Evolutionary conservation across 2,329 filamentous ascomycete genomes (phyloP), one percentile per base, ranked within the genome.

Genomic region (Coleophoma cylindrospora): DNA sequence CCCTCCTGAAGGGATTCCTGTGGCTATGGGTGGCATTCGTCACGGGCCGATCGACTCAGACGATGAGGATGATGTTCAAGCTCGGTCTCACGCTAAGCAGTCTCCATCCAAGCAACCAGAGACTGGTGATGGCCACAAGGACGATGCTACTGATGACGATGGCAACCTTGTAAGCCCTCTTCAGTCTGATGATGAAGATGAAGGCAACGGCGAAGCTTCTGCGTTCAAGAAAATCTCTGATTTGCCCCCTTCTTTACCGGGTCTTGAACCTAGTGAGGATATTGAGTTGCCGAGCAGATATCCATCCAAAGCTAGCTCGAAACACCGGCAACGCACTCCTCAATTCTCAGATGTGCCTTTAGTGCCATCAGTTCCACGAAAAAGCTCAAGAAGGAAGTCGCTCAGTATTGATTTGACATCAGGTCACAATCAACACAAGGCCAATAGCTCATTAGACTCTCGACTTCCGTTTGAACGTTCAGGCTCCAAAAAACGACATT

Each of bases 11-110:
- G 83, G 82, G 2, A 81, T 84, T 36, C 83, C 83, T 4, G 80
- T 86, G 10, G 81, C 81, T 12, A 59, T 54, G 13, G 63, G 59
- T 46, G 59, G 54, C 13, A 43, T 62, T 40, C 45, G 64, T 36
- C 19, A 82, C 80, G 75, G 77, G 1, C 81, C 82, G 0, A 84
- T 84, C 46, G 82, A 84, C 47, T 83, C 81, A 4, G 82, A 86
- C 54, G 81, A 83, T 48, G 75, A 76, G 22, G 77, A 78, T 13
- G 70, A 48, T 63, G 49, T 57, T 65, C 27, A 27, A 10, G 27
- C 27, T 27, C 27, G 27, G 9, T 27, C 27, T 27, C 27, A 27
- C 27, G 27, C 27, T 10, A 27, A 27, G 9, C 27, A 27, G 27
- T 27, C 27, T 27, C 6, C 27, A 27, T 27, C 62, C 34, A 61